phyloP scores from a whole-genome alignment of 1,284 basidiomycete species.

The Cutaneotrichosporon dermatis region DNA sequence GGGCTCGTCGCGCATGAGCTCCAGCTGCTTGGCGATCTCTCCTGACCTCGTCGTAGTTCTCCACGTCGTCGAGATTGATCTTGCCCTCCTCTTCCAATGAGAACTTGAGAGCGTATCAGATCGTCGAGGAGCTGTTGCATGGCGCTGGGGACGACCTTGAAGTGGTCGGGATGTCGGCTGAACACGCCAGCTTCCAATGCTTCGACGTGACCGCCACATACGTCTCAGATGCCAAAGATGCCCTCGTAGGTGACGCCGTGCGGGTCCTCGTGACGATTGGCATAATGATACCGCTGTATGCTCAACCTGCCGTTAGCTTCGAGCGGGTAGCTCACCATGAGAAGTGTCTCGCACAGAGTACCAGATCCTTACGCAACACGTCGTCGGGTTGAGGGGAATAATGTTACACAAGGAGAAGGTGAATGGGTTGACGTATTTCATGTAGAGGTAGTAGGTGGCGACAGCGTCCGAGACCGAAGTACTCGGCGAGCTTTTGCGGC shows the following conservation, averaged over 20 bases:
- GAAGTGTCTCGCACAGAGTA: conserved; percentile 92
- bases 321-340: conserved; percentile 72
- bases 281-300: conserved; percentile 92
- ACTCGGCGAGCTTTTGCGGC: conserved; percentile 90
- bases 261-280: conserved; percentile 95
- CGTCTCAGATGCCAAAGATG: conserved; percentile 95
- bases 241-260: conserved; percentile 93
- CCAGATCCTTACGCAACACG: conserved; percentile 90
- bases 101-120: conserved; percentile 87
- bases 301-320: conserved; percentile 69
- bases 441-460: conserved; percentile 98
- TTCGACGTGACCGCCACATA: conserved; percentile 98
- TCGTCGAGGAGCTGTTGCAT: conserved; percentile 92
- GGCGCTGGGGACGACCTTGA: conserved; percentile 86
- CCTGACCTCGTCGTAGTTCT: conserved; percentile 93
- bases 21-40: conserved; percentile 73
- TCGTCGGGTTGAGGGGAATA: conserved; percentile 97
- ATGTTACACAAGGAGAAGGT: conserved; percentile 99
- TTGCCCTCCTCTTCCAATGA: conserved; percentile 86
- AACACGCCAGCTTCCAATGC: conserved; percentile 98
- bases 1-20: conserved; percentile 87
- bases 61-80: conserved; percentile 73
- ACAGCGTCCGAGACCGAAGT: conserved; percentile 99
- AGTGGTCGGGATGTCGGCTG: conserved; percentile 91
- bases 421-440: conserved; percentile 99